Evolutionary conservation across 257 asterid species (phyloP), one percentile per base, ranked within the genome.

Genomic region (Forsythia viridissima): DNA sequence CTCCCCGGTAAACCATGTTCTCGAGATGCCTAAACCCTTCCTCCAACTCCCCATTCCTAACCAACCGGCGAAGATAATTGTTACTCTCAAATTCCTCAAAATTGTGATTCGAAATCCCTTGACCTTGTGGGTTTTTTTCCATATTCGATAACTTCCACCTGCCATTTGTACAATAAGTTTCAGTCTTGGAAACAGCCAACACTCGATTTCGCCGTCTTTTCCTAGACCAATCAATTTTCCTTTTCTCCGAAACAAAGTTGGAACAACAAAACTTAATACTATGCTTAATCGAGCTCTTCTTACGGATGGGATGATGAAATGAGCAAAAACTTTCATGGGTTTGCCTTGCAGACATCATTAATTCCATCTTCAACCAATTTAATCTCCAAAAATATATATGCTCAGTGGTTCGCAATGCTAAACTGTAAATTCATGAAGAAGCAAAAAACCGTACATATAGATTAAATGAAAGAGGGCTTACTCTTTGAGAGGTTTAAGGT

Each of bases 11-110:
- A 59, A 91, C 90, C 97, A 94, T 92, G 44, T 75, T 85, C 69
- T 91, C 94, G 0, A 94, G 94, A 77, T 92, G 94, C 76, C 79
- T 90, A 82, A 92, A 89, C 73, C 89, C 93, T 83, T 89, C 93
- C 68, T 91, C 97, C 77, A 91, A 75, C 83, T 87, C 88, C 71
- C 94, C 97, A 68, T 85, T 88, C 70, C 89, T 83, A 43, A 92
- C 96, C 87, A 94, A 71, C 71, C 89, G 80, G 63, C 94, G 93
- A 51, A 94, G 93, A 76, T 77, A 73, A 71, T 88, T 83, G 80
- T 94, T 94, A 70, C 96, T 89, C 88, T 89, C 96, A 79, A 81
- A 90, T 82, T 92, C 94, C 70, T 89, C 91, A 41, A 88, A 77
- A 74, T 83, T 86, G 38, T 81, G 82, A 76, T 90, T 85, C 5